Conservation (phyloP, 495 filamentous ascomycete genomes). For the Penicillium maclennaniae region DNA sequence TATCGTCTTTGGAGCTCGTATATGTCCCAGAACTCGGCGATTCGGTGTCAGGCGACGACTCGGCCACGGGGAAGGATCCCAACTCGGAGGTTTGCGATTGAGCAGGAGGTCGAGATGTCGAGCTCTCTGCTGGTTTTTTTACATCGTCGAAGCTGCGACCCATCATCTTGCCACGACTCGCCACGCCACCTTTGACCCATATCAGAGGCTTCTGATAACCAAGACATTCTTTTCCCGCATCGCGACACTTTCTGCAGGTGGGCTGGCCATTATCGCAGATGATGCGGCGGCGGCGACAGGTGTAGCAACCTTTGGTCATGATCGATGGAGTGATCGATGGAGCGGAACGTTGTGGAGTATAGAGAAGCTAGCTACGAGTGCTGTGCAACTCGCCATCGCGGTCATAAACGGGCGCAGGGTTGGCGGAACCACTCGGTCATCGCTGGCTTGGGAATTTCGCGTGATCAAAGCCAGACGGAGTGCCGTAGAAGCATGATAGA, state of each 20-base stretch:
- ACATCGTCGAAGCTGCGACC: conserved; percentile 44
- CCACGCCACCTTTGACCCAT: conserved; percentile 50
- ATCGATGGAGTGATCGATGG: conserved; percentile 16
- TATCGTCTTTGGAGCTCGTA: conserved; percentile 18
- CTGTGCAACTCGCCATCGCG: conserved; percentile 27
- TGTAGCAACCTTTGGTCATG: conserved; percentile 51
- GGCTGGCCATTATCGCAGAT: conserved; percentile 61
- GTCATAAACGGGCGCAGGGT: conserved; percentile 11
- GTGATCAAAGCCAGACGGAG: not conserved
- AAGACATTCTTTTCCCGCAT: conserved; percentile 58
- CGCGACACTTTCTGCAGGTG: conserved; percentile 58
- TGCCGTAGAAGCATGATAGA: not conserved
- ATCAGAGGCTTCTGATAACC: conserved; percentile 57
- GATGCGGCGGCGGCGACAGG: conserved; percentile 48
- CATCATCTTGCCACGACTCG: conserved; percentile 51
- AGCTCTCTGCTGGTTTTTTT: conserved; percentile 11
- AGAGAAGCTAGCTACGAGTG: conserved; percentile 16
- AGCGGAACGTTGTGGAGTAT: conserved; percentile 13
- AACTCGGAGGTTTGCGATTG: conserved; percentile 1
- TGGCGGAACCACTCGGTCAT: conserved; percentile 15
- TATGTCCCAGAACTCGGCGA: conserved; percentile 17
- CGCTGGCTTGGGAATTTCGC: not conserved
- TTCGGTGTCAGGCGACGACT: conserved; percentile 19
- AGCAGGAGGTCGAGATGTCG: not conserved
- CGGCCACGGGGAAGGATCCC: conserved; percentile 11